Base-by-base conservation (phyloP, 768 basidiomycete species). In the Bullera alba region DNA sequence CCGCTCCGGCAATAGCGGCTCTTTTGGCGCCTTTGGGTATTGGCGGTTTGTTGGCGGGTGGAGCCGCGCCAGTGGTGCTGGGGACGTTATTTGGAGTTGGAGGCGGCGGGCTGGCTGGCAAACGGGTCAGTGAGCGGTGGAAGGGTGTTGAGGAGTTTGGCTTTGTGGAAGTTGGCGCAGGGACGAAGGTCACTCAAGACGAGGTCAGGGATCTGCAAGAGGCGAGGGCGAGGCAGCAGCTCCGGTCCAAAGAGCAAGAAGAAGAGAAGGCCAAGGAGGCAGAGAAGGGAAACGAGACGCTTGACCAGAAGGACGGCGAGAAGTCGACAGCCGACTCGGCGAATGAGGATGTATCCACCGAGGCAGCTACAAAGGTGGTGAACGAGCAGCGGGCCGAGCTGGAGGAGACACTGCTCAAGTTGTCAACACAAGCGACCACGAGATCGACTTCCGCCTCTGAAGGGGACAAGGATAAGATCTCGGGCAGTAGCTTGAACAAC, bases 71-170 rank as follows among this genome's bases (percentile, higher is more conserved):
- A 1, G 57, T 73, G 23, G 68, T 75, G 0, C 58, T 76, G 6
- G 75, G 75, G 1, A 71, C 72, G 1, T 43, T 76, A 25, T 75
- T 76, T 51, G 75, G 75, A 17, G 61, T 76, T 3, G 69, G 74
- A 5, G 75, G 73, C 19, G 75, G 75, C 25, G 75, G 75, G 1
- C 54, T 76, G 26, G 71, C 75, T 1, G 74, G 74, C 2, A 58
- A 61, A 26, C 47, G 75, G 35, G 74, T 76, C 1, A 54, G 72
- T 19, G 61, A 68, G 26, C 50, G 75, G 36, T 75, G 74, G 74
- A 73, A 57, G 41, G 75, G 75, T 16, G 75, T 76, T 2, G 70
- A 69, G 23, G 69, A 73, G 42, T 76, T 76, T 54, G 67, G 73
- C 37, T 76, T 76, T 51, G 60, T 74, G 38, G 70, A 76, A 49